Base-by-base conservation (phyloP, 2,329 filamentous ascomycete genomes). In the Exophiala aquamarina region DNA sequence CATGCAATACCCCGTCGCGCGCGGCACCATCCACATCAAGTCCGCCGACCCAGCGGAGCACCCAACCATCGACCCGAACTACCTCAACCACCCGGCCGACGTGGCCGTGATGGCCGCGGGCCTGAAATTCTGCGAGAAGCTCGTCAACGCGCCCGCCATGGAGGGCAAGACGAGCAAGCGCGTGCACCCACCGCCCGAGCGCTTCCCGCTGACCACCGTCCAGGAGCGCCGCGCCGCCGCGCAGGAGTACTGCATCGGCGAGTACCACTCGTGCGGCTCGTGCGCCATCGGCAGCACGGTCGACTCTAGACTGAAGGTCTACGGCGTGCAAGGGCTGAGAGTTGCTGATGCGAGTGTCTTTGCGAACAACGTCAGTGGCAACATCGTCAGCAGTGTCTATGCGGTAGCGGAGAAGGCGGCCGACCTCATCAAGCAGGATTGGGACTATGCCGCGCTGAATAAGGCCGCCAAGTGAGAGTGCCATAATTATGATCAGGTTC, bases 1-100 rank as follows among this genome's bases (percentile, higher is more conserved):
- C 48, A 60, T 79, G 1, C 75, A 78, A 49, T 76, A 78, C 58
- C 76, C 77, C 0, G 76, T 76, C 21, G 72, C 73, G 0, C 63
- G 66, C 3, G 77, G 77, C 0, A 70, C 65, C 2, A 64, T 79
- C 8, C 76, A 79, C 49, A 69, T 78, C 40, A 52, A 45, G 14
- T 52, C 47, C 19, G 19, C 44, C 21, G 61, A 65, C 3, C 61
- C 60, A 0, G 51, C 58, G 1, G 64, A 66, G 8, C 56, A 61
- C 1, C 73, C 74, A 0, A 55, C 66, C 18, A 67, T 74, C 45
- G 64, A 77, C 51, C 72, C 74, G 1, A 69, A 69, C 45, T 76
- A 66, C 54, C 61, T 77, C 4, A 64, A 63, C 0, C 62, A 70
- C 23, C 55, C 65, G n/a, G 65, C 69, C 0, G 73, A 77, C 49